Evolutionary conservation across 2,329 filamentous ascomycete species (phyloP).

Genomic region (Talaromyces sp.): DNA sequence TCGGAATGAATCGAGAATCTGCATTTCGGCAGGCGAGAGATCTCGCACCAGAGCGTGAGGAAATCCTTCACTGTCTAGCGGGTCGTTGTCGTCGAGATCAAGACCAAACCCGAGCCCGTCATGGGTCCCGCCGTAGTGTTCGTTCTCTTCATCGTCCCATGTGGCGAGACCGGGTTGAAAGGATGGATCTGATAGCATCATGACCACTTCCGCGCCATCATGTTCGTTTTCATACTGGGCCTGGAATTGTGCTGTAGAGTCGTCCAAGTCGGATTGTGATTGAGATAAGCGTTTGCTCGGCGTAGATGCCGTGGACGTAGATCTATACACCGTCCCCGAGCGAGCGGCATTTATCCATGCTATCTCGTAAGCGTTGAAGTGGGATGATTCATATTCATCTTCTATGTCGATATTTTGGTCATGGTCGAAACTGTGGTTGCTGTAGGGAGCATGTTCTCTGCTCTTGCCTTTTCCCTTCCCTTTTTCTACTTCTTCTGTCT

Average conservation of each 20-base stretch:
- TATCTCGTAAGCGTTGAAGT: conserved; percentile 9
- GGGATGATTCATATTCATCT: neutral
- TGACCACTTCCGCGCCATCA: conserved; percentile 44
- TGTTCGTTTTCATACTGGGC: neutral
- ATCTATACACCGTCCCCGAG: conserved; percentile 10
- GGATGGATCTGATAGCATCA: conserved; percentile 35
- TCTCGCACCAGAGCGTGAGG: conserved; percentile 16
- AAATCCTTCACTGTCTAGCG: conserved; percentile 21
- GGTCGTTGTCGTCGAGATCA: conserved; percentile 18
- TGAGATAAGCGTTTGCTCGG: neutral
- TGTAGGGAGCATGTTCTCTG: neutral
- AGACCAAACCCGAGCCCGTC: neutral
- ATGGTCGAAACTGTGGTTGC: neutral
- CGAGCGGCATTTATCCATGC: conserved; percentile 16
- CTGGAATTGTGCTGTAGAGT: conserved; percentile 1
- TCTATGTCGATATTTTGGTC: neutral
- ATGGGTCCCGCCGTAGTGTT: no score
- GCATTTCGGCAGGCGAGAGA: conserved; percentile 27
- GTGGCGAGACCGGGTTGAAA: conserved; percentile 31
- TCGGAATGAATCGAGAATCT: conserved; percentile 34
- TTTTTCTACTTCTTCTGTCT: neutral
- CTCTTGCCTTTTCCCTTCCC: neutral
- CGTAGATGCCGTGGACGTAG: conserved; percentile 15
- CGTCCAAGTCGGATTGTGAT: neutral
- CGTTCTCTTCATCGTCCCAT: neutral